Conservation (phyloP, 768 basidiomycete genomes). For the Brasilioporus rufonigricans region DNA sequence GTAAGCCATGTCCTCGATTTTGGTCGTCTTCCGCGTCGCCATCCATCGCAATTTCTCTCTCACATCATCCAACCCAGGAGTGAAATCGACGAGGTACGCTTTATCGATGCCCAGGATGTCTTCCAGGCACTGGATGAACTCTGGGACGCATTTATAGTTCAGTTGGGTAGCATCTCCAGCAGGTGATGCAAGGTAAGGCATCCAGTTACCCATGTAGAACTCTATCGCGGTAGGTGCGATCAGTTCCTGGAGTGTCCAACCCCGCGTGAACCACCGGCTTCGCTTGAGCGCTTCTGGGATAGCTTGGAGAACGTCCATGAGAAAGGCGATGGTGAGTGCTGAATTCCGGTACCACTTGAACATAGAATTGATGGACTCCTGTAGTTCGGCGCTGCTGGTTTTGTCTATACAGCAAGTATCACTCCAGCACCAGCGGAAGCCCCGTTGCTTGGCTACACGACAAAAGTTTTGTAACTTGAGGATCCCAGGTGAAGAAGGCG, state of each 20-base stretch:
- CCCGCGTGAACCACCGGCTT: conserved; percentile 26
- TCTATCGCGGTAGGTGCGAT: conserved; percentile 25
- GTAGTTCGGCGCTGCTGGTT: conserved; percentile 28
- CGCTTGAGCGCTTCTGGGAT: conserved; percentile 13
- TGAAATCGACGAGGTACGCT: conserved; percentile 19
- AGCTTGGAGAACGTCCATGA: conserved; percentile 19
- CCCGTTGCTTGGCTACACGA: conserved; percentile 13
- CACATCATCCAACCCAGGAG: conserved; percentile 25
- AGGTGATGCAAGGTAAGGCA: conserved; percentile 10
- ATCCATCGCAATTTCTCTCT: conserved; percentile 30
- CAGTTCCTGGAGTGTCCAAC: conserved; percentile 31
- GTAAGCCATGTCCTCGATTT: conserved; percentile 30
- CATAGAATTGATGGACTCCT: conserved; percentile 34
- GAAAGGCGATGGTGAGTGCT: conserved; percentile 29
- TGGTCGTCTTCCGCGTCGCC: conserved; percentile 27
- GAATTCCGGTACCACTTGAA: conserved; percentile 33
- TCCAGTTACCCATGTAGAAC: conserved; percentile 28
- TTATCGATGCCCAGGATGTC: conserved; percentile 18
- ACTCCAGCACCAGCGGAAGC: conserved; percentile 28
- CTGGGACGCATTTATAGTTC: conserved; percentile 25
- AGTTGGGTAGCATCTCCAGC: background rate
- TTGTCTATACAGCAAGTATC: conserved; percentile 34
- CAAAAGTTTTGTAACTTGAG: conserved; percentile 25
- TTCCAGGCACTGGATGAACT: conserved; percentile 19
- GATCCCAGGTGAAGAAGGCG: conserved; percentile 14